phyloP scores from a whole-genome alignment of 2,329 filamentous ascomycete species.

The Geosmithia morbida region DNA sequence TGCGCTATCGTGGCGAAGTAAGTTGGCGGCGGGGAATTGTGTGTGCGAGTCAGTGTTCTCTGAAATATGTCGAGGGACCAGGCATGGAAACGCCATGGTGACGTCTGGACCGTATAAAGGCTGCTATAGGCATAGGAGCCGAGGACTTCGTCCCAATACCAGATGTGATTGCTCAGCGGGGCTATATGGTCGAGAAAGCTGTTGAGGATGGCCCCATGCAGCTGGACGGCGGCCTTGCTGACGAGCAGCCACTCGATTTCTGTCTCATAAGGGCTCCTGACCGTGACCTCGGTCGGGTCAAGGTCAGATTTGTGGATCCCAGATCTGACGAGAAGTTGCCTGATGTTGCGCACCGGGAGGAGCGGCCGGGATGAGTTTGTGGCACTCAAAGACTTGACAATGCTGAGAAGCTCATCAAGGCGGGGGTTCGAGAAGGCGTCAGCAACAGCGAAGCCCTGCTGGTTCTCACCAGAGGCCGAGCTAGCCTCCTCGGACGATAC shows the following conservation, averaged over 20 bases:
- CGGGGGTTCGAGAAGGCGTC: constrained; percentile 35
- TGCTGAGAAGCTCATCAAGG: constrained; percentile 47
- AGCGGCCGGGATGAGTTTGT: constrained; percentile 49
- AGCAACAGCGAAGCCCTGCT: constrained; percentile 16
- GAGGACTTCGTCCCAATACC: constrained; percentile 90
- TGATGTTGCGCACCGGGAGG: constrained; percentile 45
- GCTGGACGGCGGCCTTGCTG: constrained; percentile 84
- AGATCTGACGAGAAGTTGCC: constrained; percentile 47
- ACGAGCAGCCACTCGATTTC: constrained; percentile 86
- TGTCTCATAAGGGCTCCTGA: constrained; percentile 41
- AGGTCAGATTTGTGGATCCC: constrained; percentile 27
- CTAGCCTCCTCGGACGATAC: constrained; percentile 24
- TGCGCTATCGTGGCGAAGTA: constrained; percentile 8
- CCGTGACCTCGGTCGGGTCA: neutral
- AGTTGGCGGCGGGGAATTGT: constrained; percentile 13
- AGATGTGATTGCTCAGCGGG: constrained; percentile 71
- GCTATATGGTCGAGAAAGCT: constrained; percentile 72
- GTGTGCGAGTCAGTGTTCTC: constrained; percentile 38
- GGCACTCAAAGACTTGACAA: constrained; percentile 59
- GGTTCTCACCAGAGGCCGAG: constrained; percentile 16
- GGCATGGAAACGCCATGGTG: constrained; percentile 58
- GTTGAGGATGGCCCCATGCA: constrained; percentile 68
- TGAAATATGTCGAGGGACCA: constrained; percentile 58
- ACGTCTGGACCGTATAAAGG: constrained; percentile 76
- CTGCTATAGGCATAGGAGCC: constrained; percentile 65